phyloP scores from a whole-genome alignment of 768 basidiomycete species.

The Hemileccinum rubropunctum region DNA sequence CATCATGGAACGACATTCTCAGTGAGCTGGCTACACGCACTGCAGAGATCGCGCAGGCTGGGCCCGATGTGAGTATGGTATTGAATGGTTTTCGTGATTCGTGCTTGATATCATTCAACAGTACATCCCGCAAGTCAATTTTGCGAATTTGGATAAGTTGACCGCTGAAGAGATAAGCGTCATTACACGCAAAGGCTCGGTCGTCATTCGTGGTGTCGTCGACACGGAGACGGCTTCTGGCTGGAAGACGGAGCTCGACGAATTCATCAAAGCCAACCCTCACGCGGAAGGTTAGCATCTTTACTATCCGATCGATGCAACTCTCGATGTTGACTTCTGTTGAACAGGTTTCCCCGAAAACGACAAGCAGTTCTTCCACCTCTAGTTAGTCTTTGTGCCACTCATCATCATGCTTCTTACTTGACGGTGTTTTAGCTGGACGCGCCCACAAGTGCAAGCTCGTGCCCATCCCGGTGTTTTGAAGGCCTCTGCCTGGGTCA shows the following conservation, averaged over 20 bases:
- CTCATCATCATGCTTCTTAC: background rate
- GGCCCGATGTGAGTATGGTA: slow-evolving; percentile 43
- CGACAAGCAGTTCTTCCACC: slow-evolving; percentile 72
- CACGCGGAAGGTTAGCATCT: slow-evolving; percentile 44
- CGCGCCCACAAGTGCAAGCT: slow-evolving; percentile 60
- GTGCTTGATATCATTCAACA: slow-evolving; percentile 19
- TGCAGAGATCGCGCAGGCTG: slow-evolving; percentile 42
- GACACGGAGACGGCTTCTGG: slow-evolving; percentile 49
- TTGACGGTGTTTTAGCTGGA: slow-evolving; percentile 36
- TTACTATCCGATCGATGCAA: background rate
- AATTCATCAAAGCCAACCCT: slow-evolving; percentile 58
- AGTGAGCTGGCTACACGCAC: slow-evolving; percentile 46
- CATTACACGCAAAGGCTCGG: slow-evolving; percentile 54
- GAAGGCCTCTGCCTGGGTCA: slow-evolving; percentile 54
- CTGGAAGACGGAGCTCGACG: slow-evolving; percentile 57
- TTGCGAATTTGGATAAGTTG: slow-evolving; percentile 49
- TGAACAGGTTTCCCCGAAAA: slow-evolving; percentile 46
- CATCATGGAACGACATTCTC: slow-evolving; percentile 59
- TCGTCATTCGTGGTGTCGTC: slow-evolving; percentile 63
- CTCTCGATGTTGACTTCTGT: background rate
- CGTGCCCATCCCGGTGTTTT: slow-evolving; percentile 67
- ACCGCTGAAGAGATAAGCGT: slow-evolving; percentile 42
- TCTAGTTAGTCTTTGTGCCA: slow-evolving; percentile 49
- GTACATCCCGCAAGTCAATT: slow-evolving; percentile 64
- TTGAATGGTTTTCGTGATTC: background rate